Percentiles rank a stretch among this genome's conserved stretches.
Conservation (phyloP, 208 protist genomes). For the Leishmania tarentolae region DNA sequence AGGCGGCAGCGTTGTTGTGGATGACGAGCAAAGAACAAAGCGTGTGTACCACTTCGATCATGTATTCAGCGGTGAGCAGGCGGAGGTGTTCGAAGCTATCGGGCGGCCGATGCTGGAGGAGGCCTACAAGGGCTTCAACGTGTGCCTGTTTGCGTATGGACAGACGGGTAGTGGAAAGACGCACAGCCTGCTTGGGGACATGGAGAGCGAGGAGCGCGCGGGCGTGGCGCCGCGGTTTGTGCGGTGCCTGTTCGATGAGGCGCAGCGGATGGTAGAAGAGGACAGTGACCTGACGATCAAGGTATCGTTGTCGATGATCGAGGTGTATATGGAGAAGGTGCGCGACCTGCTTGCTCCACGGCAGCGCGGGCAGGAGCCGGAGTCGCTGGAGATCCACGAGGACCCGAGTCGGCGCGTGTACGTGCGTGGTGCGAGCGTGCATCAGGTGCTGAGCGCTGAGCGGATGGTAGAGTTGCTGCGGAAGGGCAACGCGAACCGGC, state of each 20-base stretch:
- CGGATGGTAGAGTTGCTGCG: conserved; percentile 69
- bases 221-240: conserved; percentile 48
- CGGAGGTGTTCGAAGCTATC: conserved; percentile 70
- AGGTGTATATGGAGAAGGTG: conserved; percentile 84
- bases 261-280: conserved; percentile 48
- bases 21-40: conserved; percentile 30
- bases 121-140: conserved; percentile 85
- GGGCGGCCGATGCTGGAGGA: conserved; percentile 80
- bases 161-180: conserved; percentile 84
- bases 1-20: conserved; percentile 17
- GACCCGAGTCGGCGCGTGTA: conserved; percentile 64
- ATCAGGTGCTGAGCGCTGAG: conserved; percentile 71
- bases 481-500: conserved; percentile 67
- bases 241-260: conserved; percentile 45
- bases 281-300: conserved; percentile 54
- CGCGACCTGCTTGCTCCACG: conserved; percentile 70
- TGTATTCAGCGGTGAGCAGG: conserved; percentile 51
- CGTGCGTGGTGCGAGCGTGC: conserved; percentile 63
- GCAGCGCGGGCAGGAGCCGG: conserved; percentile 70
- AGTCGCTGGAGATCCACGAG: conserved; percentile 74
- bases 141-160: conserved; percentile 81
- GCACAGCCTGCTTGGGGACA: conserved; percentile 72
- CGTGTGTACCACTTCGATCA: conserved; percentile 44
- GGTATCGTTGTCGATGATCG: conserved; percentile 80
- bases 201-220: conserved; percentile 33